Conservation (phyloP, 306 rosid genomes). For the Calophaca sinica region DNA sequence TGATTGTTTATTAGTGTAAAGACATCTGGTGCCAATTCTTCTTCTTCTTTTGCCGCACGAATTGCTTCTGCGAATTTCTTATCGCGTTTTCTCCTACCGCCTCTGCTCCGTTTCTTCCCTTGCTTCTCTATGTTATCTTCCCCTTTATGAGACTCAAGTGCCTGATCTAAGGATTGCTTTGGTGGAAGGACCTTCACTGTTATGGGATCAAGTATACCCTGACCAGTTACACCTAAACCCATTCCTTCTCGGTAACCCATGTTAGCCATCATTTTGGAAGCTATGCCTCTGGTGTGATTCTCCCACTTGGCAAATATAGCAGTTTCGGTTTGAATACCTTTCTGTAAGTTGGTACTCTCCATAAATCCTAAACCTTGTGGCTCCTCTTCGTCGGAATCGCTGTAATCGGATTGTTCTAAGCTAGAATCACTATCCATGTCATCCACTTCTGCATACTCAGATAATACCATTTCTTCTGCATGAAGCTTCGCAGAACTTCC, state of each 20-base stretch:
- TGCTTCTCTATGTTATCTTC: conserved; percentile 52
- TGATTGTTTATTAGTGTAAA: conserved; percentile 82
- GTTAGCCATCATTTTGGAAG: conserved; percentile 98
- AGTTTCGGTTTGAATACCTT: conserved; percentile 87
- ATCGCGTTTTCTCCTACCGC: conserved; percentile 90
- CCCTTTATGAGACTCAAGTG: conserved; percentile 62
- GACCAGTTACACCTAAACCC: conserved; percentile 92
- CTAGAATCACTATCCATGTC: conserved; percentile 70
- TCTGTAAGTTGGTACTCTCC: conserved; percentile 68
- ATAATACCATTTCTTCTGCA: conserved; percentile 65
- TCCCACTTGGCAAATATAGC: conserved; percentile 94
- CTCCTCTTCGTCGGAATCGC: conserved; percentile 71
- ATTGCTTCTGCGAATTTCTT: conserved; percentile 75
- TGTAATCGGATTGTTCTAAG: conserved; percentile 63
- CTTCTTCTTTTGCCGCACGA: conserved; percentile 71
- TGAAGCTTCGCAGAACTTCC: conserved; percentile 78
- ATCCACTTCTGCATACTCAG: conserved; percentile 69
- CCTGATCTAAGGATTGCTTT: conserved; percentile 90
- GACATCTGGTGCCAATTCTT: conserved; percentile 68
- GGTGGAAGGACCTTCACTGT: conserved; percentile 81
- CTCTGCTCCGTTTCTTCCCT: conserved; percentile 83
- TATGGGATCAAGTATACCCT: conserved; percentile 84
- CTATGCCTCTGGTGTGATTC: conserved; percentile 92
- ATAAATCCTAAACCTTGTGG: conserved; percentile 84
- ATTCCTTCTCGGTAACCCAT: conserved; percentile 92